Evolutionary conservation across 106 monocot species (phyloP).

Genomic region (Phalaenopsis equestris): DNA sequence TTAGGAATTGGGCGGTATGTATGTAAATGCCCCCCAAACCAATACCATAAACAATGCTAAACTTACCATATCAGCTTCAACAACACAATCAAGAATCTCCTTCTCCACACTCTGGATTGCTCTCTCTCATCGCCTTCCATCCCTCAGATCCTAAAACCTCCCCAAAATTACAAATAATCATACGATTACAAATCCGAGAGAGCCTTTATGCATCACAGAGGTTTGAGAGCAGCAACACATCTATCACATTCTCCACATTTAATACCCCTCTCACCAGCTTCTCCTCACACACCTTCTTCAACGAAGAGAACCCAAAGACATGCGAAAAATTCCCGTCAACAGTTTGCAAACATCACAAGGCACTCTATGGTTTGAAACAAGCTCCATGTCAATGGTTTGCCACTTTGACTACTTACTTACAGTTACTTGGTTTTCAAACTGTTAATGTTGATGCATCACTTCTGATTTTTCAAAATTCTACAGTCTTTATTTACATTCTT

Average conservation of each 20-base stretch:
- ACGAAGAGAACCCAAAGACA: constrained; percentile 25
- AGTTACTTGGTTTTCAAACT: constrained; percentile 18
- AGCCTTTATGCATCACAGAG: constrained; percentile 33
- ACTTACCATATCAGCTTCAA: constrained; percentile 35
- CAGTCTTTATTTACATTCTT: too few relatives aligned
- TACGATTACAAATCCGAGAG: constrained; percentile 12
- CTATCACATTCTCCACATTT: constrained; percentile 42
- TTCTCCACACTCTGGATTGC: constrained; percentile 35
- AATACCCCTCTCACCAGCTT: constrained; percentile 28
- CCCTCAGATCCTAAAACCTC: constrained; percentile 26
- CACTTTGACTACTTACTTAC: constrained; percentile 36
- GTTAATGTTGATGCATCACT: too few relatives aligned
- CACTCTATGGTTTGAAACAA: too few relatives aligned
- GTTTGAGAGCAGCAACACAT: constrained; percentile 27
- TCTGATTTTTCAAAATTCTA: too few relatives aligned
- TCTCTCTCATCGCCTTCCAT: constrained; percentile 37
- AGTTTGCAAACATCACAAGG: constrained; percentile 36
- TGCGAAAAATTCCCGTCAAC: constrained; percentile 43
- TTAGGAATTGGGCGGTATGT: too few relatives aligned
- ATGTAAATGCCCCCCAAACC: too few relatives aligned
- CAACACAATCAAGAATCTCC: constrained; percentile 33
- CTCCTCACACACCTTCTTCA: constrained; percentile 38
- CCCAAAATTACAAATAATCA: constrained; percentile 27
- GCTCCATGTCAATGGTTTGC: too few relatives aligned
- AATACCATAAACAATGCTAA: too few relatives aligned